A percentile compares a stretch with the other conserved stretches of the same genome.
Conservation (phyloP, 2,329 filamentous ascomycete genomes). For the Fusarium chlamydosporum region DNA sequence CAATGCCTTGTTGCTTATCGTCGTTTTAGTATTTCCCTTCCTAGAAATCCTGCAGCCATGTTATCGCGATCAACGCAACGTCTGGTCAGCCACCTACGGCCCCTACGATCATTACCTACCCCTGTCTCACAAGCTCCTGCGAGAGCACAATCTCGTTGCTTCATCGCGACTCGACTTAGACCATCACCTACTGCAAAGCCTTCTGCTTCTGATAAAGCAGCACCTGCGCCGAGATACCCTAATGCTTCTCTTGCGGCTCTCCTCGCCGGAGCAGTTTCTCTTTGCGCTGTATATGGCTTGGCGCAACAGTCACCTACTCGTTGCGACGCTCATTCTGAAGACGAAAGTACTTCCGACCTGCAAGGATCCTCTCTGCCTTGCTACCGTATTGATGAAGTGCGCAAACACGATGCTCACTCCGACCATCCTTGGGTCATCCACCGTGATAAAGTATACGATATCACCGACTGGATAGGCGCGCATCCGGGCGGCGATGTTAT, state of each 20-base stretch:
- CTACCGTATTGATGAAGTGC: slow-evolving; percentile 66
- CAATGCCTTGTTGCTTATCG: slow-evolving; percentile 25
- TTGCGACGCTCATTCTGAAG: slow-evolving; percentile 35
- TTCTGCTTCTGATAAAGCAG: neutral
- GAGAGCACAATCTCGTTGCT: slow-evolving; percentile 34
- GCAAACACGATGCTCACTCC: slow-evolving; percentile 66
- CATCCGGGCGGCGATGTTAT: slow-evolving; percentile 79
- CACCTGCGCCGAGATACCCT: slow-evolving; percentile 17
- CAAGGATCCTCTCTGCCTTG: slow-evolving; percentile 62
- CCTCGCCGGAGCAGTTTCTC: slow-evolving; percentile 39
- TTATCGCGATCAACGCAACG: slow-evolving; percentile 36
- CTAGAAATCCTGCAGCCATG: slow-evolving; percentile 23
- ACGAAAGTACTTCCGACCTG: slow-evolving; percentile 26
- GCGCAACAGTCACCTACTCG: slow-evolving; percentile 36
- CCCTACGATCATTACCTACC: slow-evolving; percentile 17
- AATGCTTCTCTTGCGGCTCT: slow-evolving; percentile 17
- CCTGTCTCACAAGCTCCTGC: slow-evolving; percentile 17
- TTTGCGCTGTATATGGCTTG: slow-evolving; percentile 41
- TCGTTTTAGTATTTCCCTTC: neutral
- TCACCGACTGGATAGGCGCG: slow-evolving; percentile 75
- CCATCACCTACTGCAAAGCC: slow-evolving; percentile 8
- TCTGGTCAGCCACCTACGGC: slow-evolving; percentile 30
- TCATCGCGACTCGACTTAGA: slow-evolving; percentile 10
- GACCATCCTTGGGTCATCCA: slow-evolving; percentile 74
- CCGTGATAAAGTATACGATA: slow-evolving; percentile 76